Conservation (phyloP, 805 yeast genomes). For the Monosporozyma solicola region DNA sequence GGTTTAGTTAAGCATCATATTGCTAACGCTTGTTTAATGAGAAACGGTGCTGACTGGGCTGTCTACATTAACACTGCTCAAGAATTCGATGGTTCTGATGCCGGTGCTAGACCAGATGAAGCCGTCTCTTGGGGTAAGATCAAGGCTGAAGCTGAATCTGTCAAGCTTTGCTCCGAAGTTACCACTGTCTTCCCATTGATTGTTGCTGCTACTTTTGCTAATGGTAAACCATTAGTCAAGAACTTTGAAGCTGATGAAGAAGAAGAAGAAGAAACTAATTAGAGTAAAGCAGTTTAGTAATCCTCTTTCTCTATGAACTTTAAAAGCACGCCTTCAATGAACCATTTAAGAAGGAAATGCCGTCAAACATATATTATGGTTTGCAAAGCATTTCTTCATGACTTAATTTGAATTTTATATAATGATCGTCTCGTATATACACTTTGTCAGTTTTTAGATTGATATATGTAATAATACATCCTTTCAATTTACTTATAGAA, state of each 20-base stretch:
- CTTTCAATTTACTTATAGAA: background rate
- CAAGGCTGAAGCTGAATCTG: conserved; percentile 84
- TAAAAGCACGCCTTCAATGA: background rate
- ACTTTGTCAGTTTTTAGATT: background rate
- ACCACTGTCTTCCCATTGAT: conserved; percentile 90
- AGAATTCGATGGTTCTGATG: conserved; percentile 97
- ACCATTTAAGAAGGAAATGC: background rate
- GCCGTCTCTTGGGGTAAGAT: conserved; percentile 99
- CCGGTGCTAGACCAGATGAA: conserved; percentile 98
- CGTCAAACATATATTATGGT: background rate
- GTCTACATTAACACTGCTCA: conserved; percentile 97
- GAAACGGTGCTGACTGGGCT: conserved; percentile 98
- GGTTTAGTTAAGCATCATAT: conserved; percentile 95
- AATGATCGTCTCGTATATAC: background rate
- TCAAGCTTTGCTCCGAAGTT: conserved; percentile 92
- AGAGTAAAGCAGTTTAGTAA: too few relatives aligned
- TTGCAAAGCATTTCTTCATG: background rate
- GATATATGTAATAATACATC: background rate
- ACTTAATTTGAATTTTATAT: background rate
- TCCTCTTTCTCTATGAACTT: background rate
- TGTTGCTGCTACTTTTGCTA: conserved; percentile 96
- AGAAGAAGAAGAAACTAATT: background rate
- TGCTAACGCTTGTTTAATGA: conserved; percentile 96
- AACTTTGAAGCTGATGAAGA: conserved; percentile 2
- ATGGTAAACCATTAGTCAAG: conserved; percentile 26